Conservation (phyloP, 1,284 basidiomycete genomes). For the Fistulinella staudtii region DNA sequence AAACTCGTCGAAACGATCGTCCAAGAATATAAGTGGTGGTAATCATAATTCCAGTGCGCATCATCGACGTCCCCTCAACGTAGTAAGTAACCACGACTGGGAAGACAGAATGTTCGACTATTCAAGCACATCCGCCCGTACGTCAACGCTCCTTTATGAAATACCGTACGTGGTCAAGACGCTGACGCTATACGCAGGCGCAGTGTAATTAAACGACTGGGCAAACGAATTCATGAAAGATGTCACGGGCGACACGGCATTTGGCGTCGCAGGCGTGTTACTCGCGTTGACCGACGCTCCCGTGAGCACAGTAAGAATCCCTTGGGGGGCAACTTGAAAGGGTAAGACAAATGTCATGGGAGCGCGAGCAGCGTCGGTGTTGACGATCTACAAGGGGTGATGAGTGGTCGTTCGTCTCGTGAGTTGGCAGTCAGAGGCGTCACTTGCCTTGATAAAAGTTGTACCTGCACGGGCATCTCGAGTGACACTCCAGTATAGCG, state of each 20-base stretch:
- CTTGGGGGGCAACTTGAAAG: slow-evolving; percentile 45
- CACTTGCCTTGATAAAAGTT: slow-evolving; percentile 55
- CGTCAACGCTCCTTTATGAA: no score
- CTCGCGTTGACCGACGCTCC: slow-evolving; percentile 43
- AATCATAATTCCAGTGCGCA: no score
- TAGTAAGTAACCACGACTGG: no score
- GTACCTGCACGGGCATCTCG: slow-evolving; percentile 36
- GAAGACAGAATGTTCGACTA: no score
- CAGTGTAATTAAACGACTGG: slow-evolving; percentile 52
- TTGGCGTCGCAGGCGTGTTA: slow-evolving; percentile 52
- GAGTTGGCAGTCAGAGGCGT: no score
- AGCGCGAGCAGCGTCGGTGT: slow-evolving; percentile 41
- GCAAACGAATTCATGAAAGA: slow-evolving; percentile 30
- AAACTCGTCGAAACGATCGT: no score
- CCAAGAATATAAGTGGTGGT: no score
- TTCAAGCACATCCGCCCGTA: no score
- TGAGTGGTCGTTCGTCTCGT: no score
- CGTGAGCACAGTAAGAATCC: slow-evolving; percentile 45
- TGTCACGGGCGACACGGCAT: slow-evolving; percentile 41
- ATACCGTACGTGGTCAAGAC: slow-evolving; percentile 34
- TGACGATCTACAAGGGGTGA: slow-evolving; percentile 43
- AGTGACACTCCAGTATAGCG: slow-evolving; percentile 61
- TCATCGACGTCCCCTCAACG: no score
- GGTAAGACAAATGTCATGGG: slow-evolving; percentile 52
- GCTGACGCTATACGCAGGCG: slow-evolving; percentile 55